Evolutionary conservation across 176 grass and related monocot genomes (phyloP).

Genomic region (Areca catechu): DNA sequence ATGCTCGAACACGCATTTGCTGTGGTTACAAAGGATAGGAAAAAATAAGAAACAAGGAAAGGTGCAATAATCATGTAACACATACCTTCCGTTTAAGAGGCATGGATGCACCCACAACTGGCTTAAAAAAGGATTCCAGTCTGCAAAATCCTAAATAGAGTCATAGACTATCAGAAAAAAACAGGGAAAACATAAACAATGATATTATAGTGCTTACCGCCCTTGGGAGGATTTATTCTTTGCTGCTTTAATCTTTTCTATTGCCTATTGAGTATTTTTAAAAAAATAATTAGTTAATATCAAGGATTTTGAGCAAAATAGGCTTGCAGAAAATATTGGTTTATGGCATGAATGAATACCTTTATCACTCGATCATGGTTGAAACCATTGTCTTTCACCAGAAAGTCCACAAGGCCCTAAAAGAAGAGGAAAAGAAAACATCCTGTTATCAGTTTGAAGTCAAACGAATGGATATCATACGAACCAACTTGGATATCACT

Average conservation of each 20-base stretch:
- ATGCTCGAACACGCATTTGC: neutral
- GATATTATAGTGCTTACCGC: constrained; percentile 35
- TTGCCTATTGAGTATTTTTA: constrained; percentile 41
- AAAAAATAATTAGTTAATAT: neutral
- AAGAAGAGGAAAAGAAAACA: constrained; percentile 10
- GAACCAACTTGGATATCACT: constrained; percentile 1
- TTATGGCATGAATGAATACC: constrained; percentile 22
- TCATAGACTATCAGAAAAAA: constrained; percentile 4
- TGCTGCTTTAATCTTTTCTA: constrained; percentile 72
- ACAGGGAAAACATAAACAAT: neutral
- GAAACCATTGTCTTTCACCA: constrained; percentile 81
- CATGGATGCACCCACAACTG: constrained; percentile 15
- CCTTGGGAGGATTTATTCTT: constrained; percentile 48
- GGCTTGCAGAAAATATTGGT: too few relatives aligned
- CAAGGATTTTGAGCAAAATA: too few relatives aligned
- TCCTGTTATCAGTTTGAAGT: constrained; percentile 10
- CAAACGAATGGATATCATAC: constrained; percentile 1
- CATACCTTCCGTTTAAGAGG: constrained; percentile 16
- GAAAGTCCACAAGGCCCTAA: constrained; percentile 61
- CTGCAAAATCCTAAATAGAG: constrained; percentile 27
- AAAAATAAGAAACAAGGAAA: too few relatives aligned
- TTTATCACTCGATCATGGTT: constrained; percentile 67
- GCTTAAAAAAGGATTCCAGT: constrained; percentile 38
- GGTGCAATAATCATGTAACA: too few relatives aligned
- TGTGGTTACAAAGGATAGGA: too few relatives aligned